phyloP scores from a whole-genome alignment of 129 eudicot genomes.

The Glebionis coronaria region DNA sequence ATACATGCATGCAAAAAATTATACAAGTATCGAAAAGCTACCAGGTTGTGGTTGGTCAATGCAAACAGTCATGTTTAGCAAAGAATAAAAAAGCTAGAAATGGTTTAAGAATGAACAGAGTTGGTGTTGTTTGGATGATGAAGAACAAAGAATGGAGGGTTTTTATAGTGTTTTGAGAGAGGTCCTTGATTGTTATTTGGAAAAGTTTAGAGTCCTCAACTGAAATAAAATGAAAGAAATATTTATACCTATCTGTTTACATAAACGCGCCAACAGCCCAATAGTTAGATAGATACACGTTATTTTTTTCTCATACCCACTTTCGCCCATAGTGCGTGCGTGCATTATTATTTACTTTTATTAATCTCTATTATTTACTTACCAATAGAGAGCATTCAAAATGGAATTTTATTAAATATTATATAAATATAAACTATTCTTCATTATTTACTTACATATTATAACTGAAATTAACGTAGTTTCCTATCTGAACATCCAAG shows the following conservation, averaged over 20 bases:
- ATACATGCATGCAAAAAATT: background rate
- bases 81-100: background rate
- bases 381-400: too few species aligned
- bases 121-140: slow-evolving; percentile 21
- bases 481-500: too few species aligned
- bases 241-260: slow-evolving; percentile 19
- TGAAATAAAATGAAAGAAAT: slow-evolving; percentile 13
- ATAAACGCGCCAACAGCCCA: background rate
- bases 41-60: slow-evolving; percentile 58
- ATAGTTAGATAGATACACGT: slow-evolving; percentile 6
- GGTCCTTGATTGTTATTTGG: slow-evolving; percentile 49
- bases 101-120: background rate
- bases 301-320: background rate
- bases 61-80: slow-evolving; percentile 50
- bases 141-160: slow-evolving; percentile 8
- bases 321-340: slow-evolving; percentile 23
- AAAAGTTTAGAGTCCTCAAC: slow-evolving; percentile 45
- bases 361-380: too few species aligned
- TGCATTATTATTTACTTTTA: too few species aligned
- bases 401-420: too few species aligned
- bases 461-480: too few species aligned
- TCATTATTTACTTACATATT: too few species aligned
- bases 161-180: slow-evolving; percentile 37
- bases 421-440: too few species aligned
- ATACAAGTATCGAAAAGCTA: slow-evolving; percentile 19